Percentiles rank a stretch among this genome's conserved stretches.
phyloP scores from a whole-genome alignment of 768 basidiomycete genomes.

The Tulasnella sp. region DNA sequence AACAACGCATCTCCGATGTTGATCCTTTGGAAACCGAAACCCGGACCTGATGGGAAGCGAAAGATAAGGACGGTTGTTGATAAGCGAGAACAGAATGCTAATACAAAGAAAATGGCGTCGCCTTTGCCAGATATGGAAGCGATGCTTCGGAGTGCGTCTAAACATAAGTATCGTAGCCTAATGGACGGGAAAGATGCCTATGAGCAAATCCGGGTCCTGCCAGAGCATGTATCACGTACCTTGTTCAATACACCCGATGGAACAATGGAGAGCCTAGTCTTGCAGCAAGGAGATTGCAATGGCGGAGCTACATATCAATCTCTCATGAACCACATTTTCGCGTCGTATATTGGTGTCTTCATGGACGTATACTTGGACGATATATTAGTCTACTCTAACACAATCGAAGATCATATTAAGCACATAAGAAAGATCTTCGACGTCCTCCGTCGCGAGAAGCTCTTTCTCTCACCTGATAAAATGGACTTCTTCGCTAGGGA shows the following conservation, averaged over 20 bases:
- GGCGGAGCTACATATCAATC: conserved; percentile 46
- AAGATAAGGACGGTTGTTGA: conserved; percentile 31
- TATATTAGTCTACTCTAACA: conserved; percentile 52
- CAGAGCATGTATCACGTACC: conserved; percentile 23
- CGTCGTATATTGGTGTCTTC: conserved; percentile 46
- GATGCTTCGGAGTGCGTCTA: conserved; percentile 26
- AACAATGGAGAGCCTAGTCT: conserved; percentile 29
- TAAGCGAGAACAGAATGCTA: conserved; percentile 26
- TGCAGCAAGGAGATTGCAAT: conserved; percentile 41
- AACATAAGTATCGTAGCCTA: conserved; percentile 22
- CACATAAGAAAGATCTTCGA: conserved; percentile 45
- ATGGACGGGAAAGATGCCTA: conserved; percentile 33
- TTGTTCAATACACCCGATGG: conserved; percentile 26
- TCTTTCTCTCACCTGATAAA: conserved; percentile 45
- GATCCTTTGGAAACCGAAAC: conserved; percentile 15
- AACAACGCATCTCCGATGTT: conserved; percentile 21
- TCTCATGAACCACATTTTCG: conserved; percentile 45
- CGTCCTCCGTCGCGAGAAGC: conserved; percentile 40
- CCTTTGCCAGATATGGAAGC: conserved; percentile 33
- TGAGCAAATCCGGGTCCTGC: conserved; percentile 24
- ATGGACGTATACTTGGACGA: conserved; percentile 54
- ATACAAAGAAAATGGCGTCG: conserved; percentile 30
- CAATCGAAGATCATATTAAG: conserved; percentile 44
- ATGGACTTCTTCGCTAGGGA: conserved; percentile 42
- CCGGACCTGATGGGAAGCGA: conserved; percentile 24